A percentile compares a stretch with the other conserved stretches of the same genome.
These are phyloP conservation scores for Cyberlindnera xylosilytica DNA, from an alignment of 805 yeast species.

Conservation along the genomic window DNA sequence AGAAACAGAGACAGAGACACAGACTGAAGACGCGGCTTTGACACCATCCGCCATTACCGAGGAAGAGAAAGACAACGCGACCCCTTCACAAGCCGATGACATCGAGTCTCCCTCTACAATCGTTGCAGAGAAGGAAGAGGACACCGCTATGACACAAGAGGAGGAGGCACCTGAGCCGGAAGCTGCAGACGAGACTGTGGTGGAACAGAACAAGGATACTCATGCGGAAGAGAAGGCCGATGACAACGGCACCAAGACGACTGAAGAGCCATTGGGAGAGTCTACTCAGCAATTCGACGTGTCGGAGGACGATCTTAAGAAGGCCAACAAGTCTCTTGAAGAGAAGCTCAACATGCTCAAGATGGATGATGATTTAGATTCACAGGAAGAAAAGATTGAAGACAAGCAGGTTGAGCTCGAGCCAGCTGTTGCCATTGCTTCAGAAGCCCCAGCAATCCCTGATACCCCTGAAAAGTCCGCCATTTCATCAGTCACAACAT, in stretches of 20 bases:
- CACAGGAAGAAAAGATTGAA: not conserved
- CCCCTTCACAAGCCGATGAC: no score
- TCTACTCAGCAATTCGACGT: conserved; percentile 16
- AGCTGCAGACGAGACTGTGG: not conserved
- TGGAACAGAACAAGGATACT: not conserved
- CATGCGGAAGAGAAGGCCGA: not conserved
- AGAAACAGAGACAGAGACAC: not conserved
- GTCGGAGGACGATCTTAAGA: conserved; percentile 14
- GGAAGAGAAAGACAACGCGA: no score
- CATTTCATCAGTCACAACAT: not conserved
- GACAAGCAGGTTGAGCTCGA: not conserved
- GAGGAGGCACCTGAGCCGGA: not conserved
- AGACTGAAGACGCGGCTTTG: no score
- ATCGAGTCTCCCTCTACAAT: no score
- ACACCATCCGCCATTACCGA: no score
- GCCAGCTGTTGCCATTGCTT: not conserved
- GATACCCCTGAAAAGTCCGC: no score
- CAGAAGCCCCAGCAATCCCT: no score
- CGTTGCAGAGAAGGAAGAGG: not conserved
- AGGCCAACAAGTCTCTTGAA: conserved; percentile 18
- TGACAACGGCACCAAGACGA: not conserved
- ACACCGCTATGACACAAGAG: not conserved
- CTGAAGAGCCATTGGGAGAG: conserved; percentile 16
- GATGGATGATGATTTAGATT: conserved; percentile 10
- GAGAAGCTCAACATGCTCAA: conserved; percentile 12